Conservation (phyloP, 441 rosid species). For the Adansonia rubrostipa region DNA sequence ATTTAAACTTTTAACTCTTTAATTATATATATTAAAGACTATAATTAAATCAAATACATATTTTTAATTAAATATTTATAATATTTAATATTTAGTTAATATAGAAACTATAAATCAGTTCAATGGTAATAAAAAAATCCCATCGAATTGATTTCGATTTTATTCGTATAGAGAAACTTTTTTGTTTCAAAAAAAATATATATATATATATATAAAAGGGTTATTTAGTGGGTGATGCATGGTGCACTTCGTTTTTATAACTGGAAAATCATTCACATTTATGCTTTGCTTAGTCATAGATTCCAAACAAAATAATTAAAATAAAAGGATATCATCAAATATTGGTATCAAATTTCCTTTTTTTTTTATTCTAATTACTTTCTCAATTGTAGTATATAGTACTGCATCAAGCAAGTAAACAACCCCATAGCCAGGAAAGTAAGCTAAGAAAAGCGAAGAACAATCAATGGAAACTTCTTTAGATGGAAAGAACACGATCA, state of each 20-base stretch:
- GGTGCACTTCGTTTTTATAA: not conserved
- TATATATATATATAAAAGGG: no score
- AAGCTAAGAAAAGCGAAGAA: not conserved
- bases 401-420: not conserved
- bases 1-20: no score
- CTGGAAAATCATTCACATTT: not conserved
- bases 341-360: not conserved
- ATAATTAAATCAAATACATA: no score
- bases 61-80: no score
- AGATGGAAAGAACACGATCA: constrained; percentile 26
- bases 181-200: no score
- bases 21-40: no score
- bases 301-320: not conserved
- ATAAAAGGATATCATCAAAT: not conserved
- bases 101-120: no score
- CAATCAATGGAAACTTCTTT: constrained; percentile 22
- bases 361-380: not conserved
- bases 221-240: not conserved
- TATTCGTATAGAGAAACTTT: no score
- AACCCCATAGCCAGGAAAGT: not conserved
- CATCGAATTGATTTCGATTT: no score
- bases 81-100: no score
- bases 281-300: not conserved
- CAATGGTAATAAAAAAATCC: no score
- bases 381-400: not conserved